Conservation (phyloP, 192 early-diverging fungal species). For the Podila epicladia region DNA sequence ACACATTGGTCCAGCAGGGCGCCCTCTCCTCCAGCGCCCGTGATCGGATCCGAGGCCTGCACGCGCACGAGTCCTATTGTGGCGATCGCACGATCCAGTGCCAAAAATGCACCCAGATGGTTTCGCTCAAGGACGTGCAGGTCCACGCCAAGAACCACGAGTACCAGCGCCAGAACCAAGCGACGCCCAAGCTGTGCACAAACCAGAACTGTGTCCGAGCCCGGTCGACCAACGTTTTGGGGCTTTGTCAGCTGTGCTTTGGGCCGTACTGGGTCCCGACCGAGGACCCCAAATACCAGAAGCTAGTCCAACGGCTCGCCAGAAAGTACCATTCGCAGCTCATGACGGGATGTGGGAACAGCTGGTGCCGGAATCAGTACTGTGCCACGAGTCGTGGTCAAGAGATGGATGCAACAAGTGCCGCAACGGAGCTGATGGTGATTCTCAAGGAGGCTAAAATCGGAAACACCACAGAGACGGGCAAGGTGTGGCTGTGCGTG, state of each 20-base stretch:
- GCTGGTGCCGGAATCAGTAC: constrained; percentile 68
- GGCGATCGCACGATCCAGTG: constrained; percentile 87
- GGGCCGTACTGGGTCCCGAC: constrained; percentile 81
- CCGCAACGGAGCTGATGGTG: constrained; percentile 64
- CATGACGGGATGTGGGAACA: constrained; percentile 77
- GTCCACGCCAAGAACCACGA: constrained; percentile 80
- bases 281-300: constrained; percentile 80
- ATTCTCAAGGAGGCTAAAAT: constrained; percentile 55
- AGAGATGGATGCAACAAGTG: constrained; percentile 68
- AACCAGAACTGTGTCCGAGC: constrained; percentile 80
- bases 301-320: constrained; percentile 77
- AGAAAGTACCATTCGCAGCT: constrained; percentile 79
- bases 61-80: constrained; percentile 85
- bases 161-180: constrained; percentile 66
- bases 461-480: constrained; percentile 17
- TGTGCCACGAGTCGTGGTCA: constrained; percentile 16
- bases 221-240: constrained; percentile 59
- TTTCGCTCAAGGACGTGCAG: constrained; percentile 83
- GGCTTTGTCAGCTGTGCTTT: constrained; percentile 82
- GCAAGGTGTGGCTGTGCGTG: constrained; percentile 69
- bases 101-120: constrained; percentile 74
- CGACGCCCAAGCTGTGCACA: constrained; percentile 66
- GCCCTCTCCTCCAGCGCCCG: constrained; percentile 56
- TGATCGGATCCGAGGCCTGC: constrained; percentile 72
- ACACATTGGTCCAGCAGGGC: constrained; percentile 75